phyloP scores from a whole-genome alignment of 768 basidiomycete species.

The Sarcodon aspratus region DNA sequence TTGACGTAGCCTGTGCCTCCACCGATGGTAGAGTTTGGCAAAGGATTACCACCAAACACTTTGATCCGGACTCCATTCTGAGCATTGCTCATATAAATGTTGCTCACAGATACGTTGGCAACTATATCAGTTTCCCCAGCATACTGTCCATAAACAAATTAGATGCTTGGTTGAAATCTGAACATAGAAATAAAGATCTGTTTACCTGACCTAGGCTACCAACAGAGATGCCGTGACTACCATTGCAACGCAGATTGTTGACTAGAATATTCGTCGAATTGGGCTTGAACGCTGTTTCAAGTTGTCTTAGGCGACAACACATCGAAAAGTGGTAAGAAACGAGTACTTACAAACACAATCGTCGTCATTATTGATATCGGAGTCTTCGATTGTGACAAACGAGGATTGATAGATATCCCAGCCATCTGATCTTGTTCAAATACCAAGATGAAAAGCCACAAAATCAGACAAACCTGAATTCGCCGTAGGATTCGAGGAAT shows the following conservation, averaged over 20 bases:
- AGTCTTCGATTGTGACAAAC: slow-evolving; percentile 21
- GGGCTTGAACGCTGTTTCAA: slow-evolving; percentile 28
- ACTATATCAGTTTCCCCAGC: slow-evolving; percentile 30
- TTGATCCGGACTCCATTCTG: slow-evolving; percentile 43
- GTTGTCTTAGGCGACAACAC: not conserved
- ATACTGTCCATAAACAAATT: slow-evolving; percentile 14
- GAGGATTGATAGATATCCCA: slow-evolving; percentile 37
- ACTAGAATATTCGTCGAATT: slow-evolving; percentile 32
- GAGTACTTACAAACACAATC: slow-evolving; percentile 23
- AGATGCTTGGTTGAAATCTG: not conserved
- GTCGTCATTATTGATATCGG: slow-evolving; percentile 29
- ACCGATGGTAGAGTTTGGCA: slow-evolving; percentile 23
- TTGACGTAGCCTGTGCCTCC: slow-evolving; percentile 31
- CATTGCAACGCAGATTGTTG: slow-evolving; percentile 30
- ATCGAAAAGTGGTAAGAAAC: not conserved
- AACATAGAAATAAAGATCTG: not conserved
- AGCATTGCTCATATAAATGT: slow-evolving; percentile 33
- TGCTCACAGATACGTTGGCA: slow-evolving; percentile 28
- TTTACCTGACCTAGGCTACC: slow-evolving; percentile 33
- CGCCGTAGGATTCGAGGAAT: slow-evolving; percentile 19
- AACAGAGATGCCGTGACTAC: slow-evolving; percentile 35
- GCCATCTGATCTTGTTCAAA: slow-evolving; percentile 19
- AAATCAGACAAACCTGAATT: slow-evolving; percentile 20
- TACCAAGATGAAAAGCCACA: no score
- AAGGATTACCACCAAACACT: slow-evolving; percentile 33